Evolutionary conservation across 257 asterid species (phyloP).

Genomic region (Capsicum chinense): DNA sequence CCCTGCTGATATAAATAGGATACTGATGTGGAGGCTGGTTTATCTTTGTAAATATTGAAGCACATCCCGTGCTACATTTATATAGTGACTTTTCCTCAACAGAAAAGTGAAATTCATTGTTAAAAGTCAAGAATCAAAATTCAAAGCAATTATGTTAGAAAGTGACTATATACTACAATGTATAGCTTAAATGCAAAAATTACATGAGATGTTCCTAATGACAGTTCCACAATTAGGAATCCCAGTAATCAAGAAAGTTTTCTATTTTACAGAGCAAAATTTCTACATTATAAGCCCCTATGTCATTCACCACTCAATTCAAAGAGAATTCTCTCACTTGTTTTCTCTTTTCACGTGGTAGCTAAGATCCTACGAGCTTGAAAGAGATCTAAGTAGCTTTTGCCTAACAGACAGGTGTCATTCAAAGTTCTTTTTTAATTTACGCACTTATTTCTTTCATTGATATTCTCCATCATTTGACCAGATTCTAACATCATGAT

Average conservation of each 20-base stretch:
- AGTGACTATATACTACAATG: neutral
- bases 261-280: neutral
- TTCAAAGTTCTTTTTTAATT: neutral
- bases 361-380: neutral
- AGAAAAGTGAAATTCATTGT: neutral
- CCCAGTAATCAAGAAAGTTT: neutral
- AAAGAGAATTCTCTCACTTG: neutral
- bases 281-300: neutral
- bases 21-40: neutral
- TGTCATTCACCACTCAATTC: neutral
- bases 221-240: neutral
- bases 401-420: neutral
- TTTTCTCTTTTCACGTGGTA: neutral
- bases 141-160: neutral
- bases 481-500: neutral
- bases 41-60: neutral
- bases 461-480: neutral
- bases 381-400: constrained; percentile 13
- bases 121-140: neutral
- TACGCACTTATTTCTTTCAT: neutral
- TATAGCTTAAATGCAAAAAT: neutral
- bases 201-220: neutral
- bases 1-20: neutral
- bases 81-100: neutral
- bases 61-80: neutral